phyloP scores from a whole-genome alignment of 495 filamentous ascomycete species.

The Trichoderma erinaceum region DNA sequence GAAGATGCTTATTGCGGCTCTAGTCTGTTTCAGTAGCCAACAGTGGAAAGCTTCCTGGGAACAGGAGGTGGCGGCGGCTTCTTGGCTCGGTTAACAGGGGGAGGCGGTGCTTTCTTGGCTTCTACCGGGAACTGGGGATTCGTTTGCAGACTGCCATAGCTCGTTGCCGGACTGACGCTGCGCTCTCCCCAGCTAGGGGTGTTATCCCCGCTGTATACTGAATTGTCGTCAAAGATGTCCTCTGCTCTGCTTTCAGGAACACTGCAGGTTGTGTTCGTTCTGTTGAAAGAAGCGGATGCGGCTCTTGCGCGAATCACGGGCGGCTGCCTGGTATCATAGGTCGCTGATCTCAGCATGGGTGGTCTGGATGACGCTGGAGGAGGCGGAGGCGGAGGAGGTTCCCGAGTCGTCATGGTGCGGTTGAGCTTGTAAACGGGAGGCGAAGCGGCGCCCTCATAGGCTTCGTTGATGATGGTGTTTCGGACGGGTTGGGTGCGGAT shows the following conservation, averaged over 20 bases:
- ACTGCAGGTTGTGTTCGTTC: constrained; percentile 45
- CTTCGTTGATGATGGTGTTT: neutral
- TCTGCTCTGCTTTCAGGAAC: constrained; percentile 30
- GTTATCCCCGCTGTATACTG: constrained; percentile 47
- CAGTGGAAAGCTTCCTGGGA: constrained; percentile 33
- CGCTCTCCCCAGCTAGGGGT: constrained; percentile 56
- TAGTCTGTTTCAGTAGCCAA: constrained; percentile 24
- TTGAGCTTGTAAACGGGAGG: neutral
- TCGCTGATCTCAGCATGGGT: constrained; percentile 22
- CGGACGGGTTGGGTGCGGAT: neutral
- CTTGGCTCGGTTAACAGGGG: constrained; percentile 73
- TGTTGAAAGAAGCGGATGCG: constrained; percentile 39
- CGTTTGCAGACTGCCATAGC: constrained; percentile 53
- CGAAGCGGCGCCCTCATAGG: neutral
- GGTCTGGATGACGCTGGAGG: constrained; percentile 26
- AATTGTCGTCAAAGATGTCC: constrained; percentile 65
- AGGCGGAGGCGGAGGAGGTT: constrained; percentile 22
- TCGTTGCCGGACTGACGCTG: constrained; percentile 57
- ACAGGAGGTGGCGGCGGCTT: constrained; percentile 70
- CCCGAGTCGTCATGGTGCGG: constrained; percentile 20
- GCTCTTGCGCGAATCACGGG: constrained; percentile 32
- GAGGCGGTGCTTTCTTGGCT: constrained; percentile 67
- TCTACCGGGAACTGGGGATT: constrained; percentile 40
- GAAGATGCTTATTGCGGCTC: neutral
- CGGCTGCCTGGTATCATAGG: constrained; percentile 19